phyloP scores from a whole-genome alignment of 805 yeast genomes.

The Wickerhamiella cacticola region DNA sequence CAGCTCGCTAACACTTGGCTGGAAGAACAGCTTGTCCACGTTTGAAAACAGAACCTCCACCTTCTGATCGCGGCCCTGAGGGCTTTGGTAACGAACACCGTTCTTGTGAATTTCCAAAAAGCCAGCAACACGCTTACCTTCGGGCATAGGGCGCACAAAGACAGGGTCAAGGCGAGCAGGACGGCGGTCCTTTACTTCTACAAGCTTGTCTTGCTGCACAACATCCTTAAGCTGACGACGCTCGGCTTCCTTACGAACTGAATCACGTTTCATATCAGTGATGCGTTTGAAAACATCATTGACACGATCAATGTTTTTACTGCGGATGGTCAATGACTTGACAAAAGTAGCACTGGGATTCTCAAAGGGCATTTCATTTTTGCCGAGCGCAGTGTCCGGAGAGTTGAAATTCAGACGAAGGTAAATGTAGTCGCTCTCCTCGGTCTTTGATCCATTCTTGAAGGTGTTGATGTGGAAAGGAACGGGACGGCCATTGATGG shows the following conservation, averaged over 20 bases:
- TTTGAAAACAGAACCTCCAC: constrained; percentile 83
- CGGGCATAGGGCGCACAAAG: constrained; percentile 90
- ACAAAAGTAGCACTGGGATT: constrained; percentile 79
- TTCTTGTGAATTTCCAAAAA: constrained; percentile 84
- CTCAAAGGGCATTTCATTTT: constrained; percentile 82
- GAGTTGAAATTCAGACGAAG: constrained; percentile 83
- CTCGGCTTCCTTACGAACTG: constrained; percentile 82
- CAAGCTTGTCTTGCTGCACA: constrained; percentile 76
- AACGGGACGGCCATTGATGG: constrained; percentile 91
- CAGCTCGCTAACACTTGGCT: constrained; percentile 90
- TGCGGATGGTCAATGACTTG: constrained; percentile 75
- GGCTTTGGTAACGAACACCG: constrained; percentile 87
- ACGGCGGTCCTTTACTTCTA: constrained; percentile 72
- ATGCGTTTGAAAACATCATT: constrained; percentile 79
- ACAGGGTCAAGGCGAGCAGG: constrained; percentile 80
- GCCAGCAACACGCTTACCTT: constrained; percentile 91
- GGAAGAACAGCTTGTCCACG: constrained; percentile 87
- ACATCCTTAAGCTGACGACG: constrained; percentile 88
- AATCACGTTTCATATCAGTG: constrained; percentile 82
- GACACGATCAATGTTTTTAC: constrained; percentile 85
- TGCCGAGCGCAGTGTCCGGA: constrained; percentile 71
- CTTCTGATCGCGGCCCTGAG: constrained; percentile 69
- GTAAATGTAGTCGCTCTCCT: constrained; percentile 91
- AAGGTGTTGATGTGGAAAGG: constrained; percentile 93
- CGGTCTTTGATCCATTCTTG: constrained; percentile 88